Percentiles rank a stretch among this genome's conserved stretches.
These are phyloP conservation scores for Termitomyces heimii DNA, from an alignment of 768 basidiomycete species.

Conservation along the genomic window DNA sequence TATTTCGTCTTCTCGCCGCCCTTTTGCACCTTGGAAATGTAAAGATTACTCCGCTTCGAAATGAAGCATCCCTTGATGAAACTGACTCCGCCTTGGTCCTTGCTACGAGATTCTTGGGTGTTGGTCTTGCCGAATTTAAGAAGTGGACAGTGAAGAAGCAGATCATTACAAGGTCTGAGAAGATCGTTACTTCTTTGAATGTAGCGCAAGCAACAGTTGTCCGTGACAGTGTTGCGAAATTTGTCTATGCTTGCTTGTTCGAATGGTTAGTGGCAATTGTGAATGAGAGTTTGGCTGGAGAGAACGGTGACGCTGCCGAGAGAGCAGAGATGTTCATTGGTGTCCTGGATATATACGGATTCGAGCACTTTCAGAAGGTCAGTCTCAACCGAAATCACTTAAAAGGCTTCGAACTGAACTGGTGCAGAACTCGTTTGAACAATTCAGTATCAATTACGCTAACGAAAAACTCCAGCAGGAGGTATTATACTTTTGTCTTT, in stretches of 20 bases:
- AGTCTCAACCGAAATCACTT: neutral
- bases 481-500: slow-evolving; percentile 35
- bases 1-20: slow-evolving; percentile 89
- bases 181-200: slow-evolving; percentile 86
- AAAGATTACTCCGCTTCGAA: slow-evolving; percentile 76
- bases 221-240: slow-evolving; percentile 95
- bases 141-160: slow-evolving; percentile 99
- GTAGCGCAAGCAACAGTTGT: slow-evolving; percentile 90
- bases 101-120: slow-evolving; percentile 86
- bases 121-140: slow-evolving; percentile 90
- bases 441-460: slow-evolving; percentile 99
- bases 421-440: slow-evolving; percentile 82
- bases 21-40: slow-evolving; percentile 98
- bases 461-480: slow-evolving; percentile 98
- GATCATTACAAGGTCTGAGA: slow-evolving; percentile 89
- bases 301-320: slow-evolving; percentile 84
- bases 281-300: slow-evolving; percentile 96
- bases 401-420: neutral
- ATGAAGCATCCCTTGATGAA: slow-evolving; percentile 81
- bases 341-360: slow-evolving; percentile 96
- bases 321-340: slow-evolving; percentile 98
- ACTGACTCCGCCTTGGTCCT: slow-evolving; percentile 73
- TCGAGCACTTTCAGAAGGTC: slow-evolving; percentile 96
- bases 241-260: slow-evolving; percentile 97
- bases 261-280: slow-evolving; percentile 98